Conservation (phyloP, 2,329 filamentous ascomycete species). For the Arthrobotrys iridis region DNA sequence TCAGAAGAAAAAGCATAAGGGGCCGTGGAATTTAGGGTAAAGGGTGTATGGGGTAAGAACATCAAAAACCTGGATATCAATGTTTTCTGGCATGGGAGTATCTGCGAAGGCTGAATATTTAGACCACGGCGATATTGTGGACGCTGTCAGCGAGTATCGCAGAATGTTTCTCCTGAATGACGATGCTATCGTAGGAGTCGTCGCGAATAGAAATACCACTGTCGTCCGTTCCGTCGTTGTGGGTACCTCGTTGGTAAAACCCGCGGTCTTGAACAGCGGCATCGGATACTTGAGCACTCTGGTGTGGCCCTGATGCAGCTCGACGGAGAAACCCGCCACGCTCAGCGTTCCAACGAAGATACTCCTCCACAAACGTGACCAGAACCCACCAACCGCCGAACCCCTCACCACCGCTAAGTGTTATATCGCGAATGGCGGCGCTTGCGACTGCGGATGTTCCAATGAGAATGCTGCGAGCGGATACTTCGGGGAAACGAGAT, state of each 20-base stretch:
- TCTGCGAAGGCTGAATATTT: not conserved
- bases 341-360: slow-evolving; percentile 88
- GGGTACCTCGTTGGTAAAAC: slow-evolving; percentile 25
- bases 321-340: slow-evolving; percentile 83
- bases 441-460: slow-evolving; percentile 80
- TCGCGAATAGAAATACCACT: slow-evolving; percentile 52
- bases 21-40: not conserved
- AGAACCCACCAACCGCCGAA: slow-evolving; percentile 96
- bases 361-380: slow-evolving; percentile 95
- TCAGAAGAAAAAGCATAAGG: slow-evolving; percentile 25
- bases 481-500: slow-evolving; percentile 76
- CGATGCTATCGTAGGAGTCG: slow-evolving; percentile 53
- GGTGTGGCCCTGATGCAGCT: slow-evolving; percentile 23
- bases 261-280: not conserved
- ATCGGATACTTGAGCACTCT: not conserved
- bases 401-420: slow-evolving; percentile 78
- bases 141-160: slow-evolving; percentile 27
- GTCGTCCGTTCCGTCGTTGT: slow-evolving; percentile 41
- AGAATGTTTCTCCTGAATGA: slow-evolving; percentile 45
- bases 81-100: not conserved
- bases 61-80: not conserved
- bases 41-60: not conserved
- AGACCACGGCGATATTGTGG: not conserved
- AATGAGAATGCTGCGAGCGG: slow-evolving; percentile 77
- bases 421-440: slow-evolving; percentile 81